Conservation (phyloP, 2,329 filamentous ascomycete genomes). For the Fusarium lyarnte region DNA sequence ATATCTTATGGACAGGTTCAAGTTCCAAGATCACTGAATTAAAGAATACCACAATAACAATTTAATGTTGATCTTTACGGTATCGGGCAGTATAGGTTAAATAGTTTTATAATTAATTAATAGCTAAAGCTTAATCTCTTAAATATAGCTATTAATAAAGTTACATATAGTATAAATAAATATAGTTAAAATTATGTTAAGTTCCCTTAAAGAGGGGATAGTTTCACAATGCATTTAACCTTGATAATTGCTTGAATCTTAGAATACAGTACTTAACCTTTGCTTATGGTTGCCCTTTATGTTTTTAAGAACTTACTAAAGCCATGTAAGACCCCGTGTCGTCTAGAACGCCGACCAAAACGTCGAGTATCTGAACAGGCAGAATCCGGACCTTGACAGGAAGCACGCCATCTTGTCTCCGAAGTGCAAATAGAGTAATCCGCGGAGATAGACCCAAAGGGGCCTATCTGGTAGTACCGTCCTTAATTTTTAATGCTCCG, state of each 20-base stretch:
- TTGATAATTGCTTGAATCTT: background rate
- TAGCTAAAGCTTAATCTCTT: background rate
- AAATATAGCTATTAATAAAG: too few relatives aligned
- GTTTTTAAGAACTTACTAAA: too few relatives aligned
- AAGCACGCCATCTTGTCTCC: background rate
- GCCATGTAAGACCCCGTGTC: too few relatives aligned
- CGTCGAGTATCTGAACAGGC: background rate
- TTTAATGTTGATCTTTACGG: background rate
- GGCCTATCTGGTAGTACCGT: rapidly evolving
- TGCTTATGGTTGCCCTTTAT: background rate
- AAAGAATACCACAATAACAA: background rate
- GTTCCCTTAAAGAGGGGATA: too few relatives aligned
- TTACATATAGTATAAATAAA: too few relatives aligned
- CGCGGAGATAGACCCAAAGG: background rate
- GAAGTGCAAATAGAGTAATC: background rate
- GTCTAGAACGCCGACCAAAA: background rate
- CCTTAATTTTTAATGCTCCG: rapidly evolving
- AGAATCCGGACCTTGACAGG: background rate
- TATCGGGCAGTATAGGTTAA: too few relatives aligned
- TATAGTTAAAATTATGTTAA: too few relatives aligned
- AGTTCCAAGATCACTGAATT: background rate
- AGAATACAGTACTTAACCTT: background rate
- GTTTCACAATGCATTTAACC: background rate
- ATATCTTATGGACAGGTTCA: background rate
- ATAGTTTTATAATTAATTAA: too few relatives aligned